Percentiles rank a stretch among this genome's conserved stretches.
Evolutionary conservation across 805 yeast species (phyloP).

Genomic region (Myxozyma nipponensis): DNA sequence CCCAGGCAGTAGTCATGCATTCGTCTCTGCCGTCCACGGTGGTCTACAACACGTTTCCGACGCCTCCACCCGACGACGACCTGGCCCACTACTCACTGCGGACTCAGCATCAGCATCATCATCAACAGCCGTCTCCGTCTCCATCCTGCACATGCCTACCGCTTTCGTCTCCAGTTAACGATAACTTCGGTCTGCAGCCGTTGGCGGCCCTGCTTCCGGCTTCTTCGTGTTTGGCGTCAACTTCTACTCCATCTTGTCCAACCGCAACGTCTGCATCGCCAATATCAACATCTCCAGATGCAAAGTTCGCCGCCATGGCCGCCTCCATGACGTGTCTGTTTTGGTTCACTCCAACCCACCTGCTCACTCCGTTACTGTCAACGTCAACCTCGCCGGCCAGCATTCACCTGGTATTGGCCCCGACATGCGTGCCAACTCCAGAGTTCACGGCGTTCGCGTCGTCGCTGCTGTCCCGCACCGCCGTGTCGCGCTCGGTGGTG

Average conservation of each 20-base stretch:
- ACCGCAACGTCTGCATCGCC: neutral
- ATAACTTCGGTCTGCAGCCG: neutral
- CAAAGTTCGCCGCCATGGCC: constrained; percentile 17
- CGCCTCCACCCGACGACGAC: too few relatives aligned
- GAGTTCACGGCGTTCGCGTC: constrained; percentile 34
- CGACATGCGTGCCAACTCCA: constrained; percentile 25
- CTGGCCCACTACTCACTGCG: too few relatives aligned
- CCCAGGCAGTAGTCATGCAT: too few relatives aligned
- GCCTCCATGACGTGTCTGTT: constrained; percentile 35
- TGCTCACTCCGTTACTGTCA: neutral
- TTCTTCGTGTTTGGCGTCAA: constrained; percentile 3
- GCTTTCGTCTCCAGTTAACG: too few relatives aligned
- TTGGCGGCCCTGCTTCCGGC: neutral
- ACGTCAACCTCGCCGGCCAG: constrained; percentile 8
- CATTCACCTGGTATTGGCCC: constrained; percentile 9
- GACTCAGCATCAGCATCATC: too few relatives aligned
- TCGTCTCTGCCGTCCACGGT: too few relatives aligned
- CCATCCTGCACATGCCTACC: too few relatives aligned
- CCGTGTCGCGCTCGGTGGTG: constrained; percentile 35
- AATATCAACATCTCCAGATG: constrained; percentile 1
- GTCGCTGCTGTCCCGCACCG: constrained; percentile 33
- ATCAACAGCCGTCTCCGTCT: too few relatives aligned
- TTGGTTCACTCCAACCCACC: constrained; percentile 31
- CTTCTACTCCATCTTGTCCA: constrained; percentile 4
- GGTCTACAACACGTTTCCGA: too few relatives aligned